Evolutionary conservation across 768 basidiomycete genomes (phyloP).

Genomic region (Suillus subaureus): DNA sequence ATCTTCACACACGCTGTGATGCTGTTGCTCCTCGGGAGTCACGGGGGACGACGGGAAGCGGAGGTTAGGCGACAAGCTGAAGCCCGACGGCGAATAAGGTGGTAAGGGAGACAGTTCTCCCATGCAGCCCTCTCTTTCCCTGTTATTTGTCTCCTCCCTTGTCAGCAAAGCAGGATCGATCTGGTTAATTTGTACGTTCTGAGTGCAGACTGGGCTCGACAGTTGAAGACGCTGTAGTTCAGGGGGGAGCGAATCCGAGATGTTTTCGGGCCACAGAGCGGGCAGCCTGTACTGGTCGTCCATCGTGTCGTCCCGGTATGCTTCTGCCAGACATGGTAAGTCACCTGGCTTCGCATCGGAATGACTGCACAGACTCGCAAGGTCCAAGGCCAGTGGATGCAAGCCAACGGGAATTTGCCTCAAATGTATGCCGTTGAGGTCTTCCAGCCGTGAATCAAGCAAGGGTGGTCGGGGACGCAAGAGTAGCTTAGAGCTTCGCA

Average conservation of each 20-base stretch:
- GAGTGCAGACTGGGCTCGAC: conserved; percentile 7
- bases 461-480: not conserved
- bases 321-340: conserved; percentile 21
- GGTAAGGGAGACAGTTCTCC: not conserved
- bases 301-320: conserved; percentile 21
- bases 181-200: conserved; percentile 14
- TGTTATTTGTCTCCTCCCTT: conserved; percentile 9
- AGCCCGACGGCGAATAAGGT: too few relatives aligned
- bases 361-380: not conserved
- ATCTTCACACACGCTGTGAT: not conserved
- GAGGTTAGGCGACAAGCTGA: not conserved
- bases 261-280: conserved; percentile 8
- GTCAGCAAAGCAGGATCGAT: conserved; percentile 32
- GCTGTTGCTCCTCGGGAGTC: not conserved
- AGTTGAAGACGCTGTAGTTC: conserved; percentile 24
- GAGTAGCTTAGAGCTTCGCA: not conserved
- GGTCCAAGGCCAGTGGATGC: not conserved
- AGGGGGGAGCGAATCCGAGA: conserved; percentile 23
- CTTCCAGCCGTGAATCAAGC: not conserved
- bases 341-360: conserved; percentile 1
- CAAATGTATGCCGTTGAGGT: not conserved
- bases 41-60: not conserved
- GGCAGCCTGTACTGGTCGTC: conserved; percentile 17
- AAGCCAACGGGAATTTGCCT: not conserved
- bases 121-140: not conserved